Evolutionary conservation across 768 basidiomycete species (phyloP).

Genomic region (Scleroderma citrinum): DNA sequence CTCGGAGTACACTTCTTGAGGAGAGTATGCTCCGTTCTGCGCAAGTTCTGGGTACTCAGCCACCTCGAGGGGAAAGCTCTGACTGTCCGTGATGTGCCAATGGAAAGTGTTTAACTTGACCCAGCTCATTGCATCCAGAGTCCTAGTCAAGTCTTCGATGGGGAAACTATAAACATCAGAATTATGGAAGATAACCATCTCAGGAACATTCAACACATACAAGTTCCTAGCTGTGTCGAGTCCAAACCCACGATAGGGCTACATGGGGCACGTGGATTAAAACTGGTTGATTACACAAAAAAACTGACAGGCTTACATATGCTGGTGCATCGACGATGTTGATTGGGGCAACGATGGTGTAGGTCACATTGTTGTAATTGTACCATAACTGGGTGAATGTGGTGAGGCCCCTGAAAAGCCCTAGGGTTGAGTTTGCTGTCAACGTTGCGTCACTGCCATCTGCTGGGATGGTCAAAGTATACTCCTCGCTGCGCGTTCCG

Average conservation of each 20-base stretch:
- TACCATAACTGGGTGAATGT: constrained; percentile 57
- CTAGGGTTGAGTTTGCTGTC: constrained; percentile 41
- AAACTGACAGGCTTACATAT: constrained; percentile 33
- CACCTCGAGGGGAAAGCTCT: constrained; percentile 71
- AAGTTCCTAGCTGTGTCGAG: constrained; percentile 45
- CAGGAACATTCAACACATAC: constrained; percentile 15
- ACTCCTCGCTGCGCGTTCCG: constrained; percentile 39
- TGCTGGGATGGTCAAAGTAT: constrained; percentile 34
- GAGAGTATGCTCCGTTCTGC: constrained; percentile 60
- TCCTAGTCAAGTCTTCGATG: constrained; percentile 33
- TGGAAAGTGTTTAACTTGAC: constrained; percentile 67
- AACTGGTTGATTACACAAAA: not conserved
- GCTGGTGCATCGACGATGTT: constrained; percentile 41
- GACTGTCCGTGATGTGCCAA: constrained; percentile 82
- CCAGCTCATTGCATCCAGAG: constrained; percentile 48
- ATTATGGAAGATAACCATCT: too few species aligned
- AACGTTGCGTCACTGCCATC: constrained; percentile 34
- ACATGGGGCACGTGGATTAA: not conserved
- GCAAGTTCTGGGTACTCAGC: constrained; percentile 56
- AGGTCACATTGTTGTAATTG: constrained; percentile 25
- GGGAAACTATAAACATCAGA: constrained; percentile 33
- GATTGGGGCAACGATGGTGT: constrained; percentile 36
- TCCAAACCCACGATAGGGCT: constrained; percentile 37
- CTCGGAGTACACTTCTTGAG: constrained; percentile 45
- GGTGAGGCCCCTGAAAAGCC: constrained; percentile 47